phyloP scores from a whole-genome alignment of 257 asterid genomes.

The Lavandula angustifolia region DNA sequence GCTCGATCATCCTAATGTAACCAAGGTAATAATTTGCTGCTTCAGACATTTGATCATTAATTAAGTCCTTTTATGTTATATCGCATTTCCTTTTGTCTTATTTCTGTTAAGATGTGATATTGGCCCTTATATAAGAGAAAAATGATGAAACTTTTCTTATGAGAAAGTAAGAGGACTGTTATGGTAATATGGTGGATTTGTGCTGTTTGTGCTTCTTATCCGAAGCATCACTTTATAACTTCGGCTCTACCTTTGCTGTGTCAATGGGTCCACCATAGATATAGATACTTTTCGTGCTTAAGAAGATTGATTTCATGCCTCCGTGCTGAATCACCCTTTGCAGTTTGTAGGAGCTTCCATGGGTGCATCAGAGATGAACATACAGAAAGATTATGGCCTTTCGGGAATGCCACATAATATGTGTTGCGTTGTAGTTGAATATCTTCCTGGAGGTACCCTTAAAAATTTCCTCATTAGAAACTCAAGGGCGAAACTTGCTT shows the following conservation, averaged over 20 bases:
- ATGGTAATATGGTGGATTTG: neutral
- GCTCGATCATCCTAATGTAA: slow-evolving; percentile 89
- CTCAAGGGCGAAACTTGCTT: slow-evolving; percentile 66
- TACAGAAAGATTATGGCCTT: slow-evolving; percentile 64
- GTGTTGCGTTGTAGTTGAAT: slow-evolving; percentile 79
- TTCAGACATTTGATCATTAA: neutral
- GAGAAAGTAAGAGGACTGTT: neutral
- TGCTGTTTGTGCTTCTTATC: too few relatives aligned
- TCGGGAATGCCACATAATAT: slow-evolving; percentile 57
- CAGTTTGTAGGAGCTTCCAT: slow-evolving; percentile 85
- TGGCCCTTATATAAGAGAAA: neutral
- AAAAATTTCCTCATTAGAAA: slow-evolving; percentile 76
- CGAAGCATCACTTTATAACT: too few relatives aligned
- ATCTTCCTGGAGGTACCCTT: slow-evolving; percentile 76
- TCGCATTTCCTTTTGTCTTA: neutral
- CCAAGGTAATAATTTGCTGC: slow-evolving; percentile 55
- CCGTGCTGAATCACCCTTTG: slow-evolving; percentile 21
- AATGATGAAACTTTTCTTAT: neutral
- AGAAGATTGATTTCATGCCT: neutral
- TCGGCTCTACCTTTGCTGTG: too few relatives aligned
- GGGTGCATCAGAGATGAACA: slow-evolving; percentile 59
- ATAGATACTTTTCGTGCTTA: neutral
- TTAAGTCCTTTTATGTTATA: slow-evolving; percentile 1
- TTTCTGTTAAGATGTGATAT: neutral
- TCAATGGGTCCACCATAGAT: neutral